phyloP scores from a whole-genome alignment of 148 eudicot genomes.

The Polygonum maritimum region DNA sequence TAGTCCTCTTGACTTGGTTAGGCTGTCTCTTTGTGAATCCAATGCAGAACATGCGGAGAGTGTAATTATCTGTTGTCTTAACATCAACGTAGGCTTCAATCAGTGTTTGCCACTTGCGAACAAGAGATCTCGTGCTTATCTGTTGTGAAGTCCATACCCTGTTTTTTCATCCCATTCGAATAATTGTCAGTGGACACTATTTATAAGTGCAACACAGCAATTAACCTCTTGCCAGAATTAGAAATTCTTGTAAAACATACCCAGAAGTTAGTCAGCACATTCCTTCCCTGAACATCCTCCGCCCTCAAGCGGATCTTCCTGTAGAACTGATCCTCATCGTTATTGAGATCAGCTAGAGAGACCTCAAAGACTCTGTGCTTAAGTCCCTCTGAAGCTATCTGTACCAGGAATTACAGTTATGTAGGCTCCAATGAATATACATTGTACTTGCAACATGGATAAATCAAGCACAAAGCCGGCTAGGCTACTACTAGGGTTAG shows the following conservation, averaged over 20 bases:
- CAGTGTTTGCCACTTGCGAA: conserved; percentile 36
- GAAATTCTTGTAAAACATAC: conserved; percentile 15
- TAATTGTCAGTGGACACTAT: no score
- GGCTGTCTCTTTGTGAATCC: conserved; percentile 41
- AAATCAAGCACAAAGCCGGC: no score
- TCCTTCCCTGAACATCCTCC: conserved; percentile 8
- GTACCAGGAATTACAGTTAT: no score
- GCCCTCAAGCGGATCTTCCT: conserved; percentile 2
- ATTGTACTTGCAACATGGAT: no score
- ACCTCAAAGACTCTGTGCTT: conserved; percentile 10
- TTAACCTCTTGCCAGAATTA: no score
- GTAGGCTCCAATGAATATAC: no score
- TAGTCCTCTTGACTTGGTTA: conserved; percentile 38
- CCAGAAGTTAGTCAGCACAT: conserved; percentile 41
- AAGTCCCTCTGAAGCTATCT: conserved; percentile 10
- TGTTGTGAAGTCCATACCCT: conserved; percentile 41
- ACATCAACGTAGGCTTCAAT: conserved; percentile 26
- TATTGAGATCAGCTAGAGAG: background rate
- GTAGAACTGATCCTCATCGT: background rate
- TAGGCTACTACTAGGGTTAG: no score
- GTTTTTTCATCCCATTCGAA: background rate
- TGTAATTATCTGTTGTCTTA: conserved; percentile 27
- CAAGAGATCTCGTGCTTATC: conserved; percentile 38
- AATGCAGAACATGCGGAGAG: conserved; percentile 41
- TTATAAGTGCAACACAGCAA: no score